Evolutionary conservation across 495 filamentous ascomycete genomes (phyloP).

Genomic region (Elasticomyces elasticus): DNA sequence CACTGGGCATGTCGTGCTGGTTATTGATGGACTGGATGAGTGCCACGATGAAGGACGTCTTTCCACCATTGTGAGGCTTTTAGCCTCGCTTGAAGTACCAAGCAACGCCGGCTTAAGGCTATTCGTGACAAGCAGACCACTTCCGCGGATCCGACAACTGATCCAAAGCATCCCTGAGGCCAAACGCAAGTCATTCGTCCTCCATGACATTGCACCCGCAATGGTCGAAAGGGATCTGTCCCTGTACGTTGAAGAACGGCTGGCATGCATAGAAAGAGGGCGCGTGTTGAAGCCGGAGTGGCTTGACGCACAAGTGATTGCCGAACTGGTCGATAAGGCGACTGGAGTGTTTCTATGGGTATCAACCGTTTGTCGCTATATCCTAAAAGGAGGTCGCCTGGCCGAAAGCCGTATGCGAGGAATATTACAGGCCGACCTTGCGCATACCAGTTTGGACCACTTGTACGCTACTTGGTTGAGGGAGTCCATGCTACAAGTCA

Average conservation of each 20-base stretch:
- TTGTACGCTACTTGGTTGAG: background rate
- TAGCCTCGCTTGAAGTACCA: conserved; percentile 15
- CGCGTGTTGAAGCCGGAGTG: conserved; percentile 2
- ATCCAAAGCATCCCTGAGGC: conserved; percentile 31
- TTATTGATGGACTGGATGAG: conserved; percentile 33
- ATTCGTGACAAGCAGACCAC: conserved; percentile 35
- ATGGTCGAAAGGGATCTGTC: background rate
- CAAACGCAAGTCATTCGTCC: background rate
- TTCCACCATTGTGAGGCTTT: conserved; percentile 12
- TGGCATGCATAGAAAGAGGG: background rate
- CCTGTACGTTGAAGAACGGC: background rate
- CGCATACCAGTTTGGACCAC: background rate
- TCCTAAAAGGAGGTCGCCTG: background rate
- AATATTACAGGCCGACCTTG: background rate
- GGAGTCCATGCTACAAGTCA: background rate
- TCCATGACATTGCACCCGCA: background rate
- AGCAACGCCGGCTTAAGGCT: conserved; percentile 20
- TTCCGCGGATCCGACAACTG: conserved; percentile 23
- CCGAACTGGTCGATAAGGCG: conserved; percentile 4
- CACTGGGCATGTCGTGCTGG: conserved; percentile 14
- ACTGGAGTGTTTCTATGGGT: conserved; percentile 16
- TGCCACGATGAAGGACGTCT: conserved; percentile 26
- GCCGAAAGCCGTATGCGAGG: background rate
- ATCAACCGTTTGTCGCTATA: conserved; percentile 16
- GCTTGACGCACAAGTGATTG: conserved; percentile 1